Conservation (phyloP, 177 flowering plant species). For the Tripterygium wilfordii region DNA sequence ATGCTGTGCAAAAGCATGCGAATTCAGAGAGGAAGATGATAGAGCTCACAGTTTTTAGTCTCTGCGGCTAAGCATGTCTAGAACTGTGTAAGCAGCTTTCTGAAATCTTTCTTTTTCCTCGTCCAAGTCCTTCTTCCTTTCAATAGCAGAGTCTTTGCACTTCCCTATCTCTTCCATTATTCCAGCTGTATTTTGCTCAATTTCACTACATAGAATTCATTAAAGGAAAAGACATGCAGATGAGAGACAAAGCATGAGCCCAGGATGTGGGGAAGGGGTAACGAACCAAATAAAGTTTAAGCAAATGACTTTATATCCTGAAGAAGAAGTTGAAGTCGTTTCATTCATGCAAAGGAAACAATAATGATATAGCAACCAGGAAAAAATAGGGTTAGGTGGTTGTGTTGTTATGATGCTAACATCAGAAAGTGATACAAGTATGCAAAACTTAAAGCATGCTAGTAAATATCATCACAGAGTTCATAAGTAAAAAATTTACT, state of each 20-base stretch:
- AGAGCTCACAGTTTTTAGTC: slow-evolving; percentile 27
- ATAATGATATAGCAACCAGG: too few species aligned
- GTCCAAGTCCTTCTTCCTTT: slow-evolving; percentile 52
- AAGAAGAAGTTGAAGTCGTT: too few species aligned
- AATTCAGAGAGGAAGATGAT: not conserved
- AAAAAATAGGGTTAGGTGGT: too few species aligned
- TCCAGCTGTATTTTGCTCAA: slow-evolving; percentile 52
- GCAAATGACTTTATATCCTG: too few species aligned
- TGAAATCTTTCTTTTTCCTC: slow-evolving; percentile 69
- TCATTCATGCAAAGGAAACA: too few species aligned
- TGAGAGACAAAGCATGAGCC: not conserved
- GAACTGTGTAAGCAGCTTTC: slow-evolving; percentile 67
- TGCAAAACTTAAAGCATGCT: too few species aligned
- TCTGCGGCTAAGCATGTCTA: slow-evolving; percentile 58
- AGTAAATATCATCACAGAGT: too few species aligned
- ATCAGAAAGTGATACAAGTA: too few species aligned
- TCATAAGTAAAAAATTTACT: too few species aligned
- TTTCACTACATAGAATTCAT: slow-evolving; percentile 34
- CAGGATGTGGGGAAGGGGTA: not conserved
- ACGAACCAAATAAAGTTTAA: too few species aligned
- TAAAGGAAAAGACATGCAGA: not conserved
- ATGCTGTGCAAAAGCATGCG: not conserved
- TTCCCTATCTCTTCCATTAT: slow-evolving; percentile 68
- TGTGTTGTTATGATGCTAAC: too few species aligned
- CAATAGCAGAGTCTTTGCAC: slow-evolving; percentile 50